These are phyloP conservation scores for Candida koratica DNA, from an alignment of 805 yeast genomes.

Conservation along the genomic window DNA sequence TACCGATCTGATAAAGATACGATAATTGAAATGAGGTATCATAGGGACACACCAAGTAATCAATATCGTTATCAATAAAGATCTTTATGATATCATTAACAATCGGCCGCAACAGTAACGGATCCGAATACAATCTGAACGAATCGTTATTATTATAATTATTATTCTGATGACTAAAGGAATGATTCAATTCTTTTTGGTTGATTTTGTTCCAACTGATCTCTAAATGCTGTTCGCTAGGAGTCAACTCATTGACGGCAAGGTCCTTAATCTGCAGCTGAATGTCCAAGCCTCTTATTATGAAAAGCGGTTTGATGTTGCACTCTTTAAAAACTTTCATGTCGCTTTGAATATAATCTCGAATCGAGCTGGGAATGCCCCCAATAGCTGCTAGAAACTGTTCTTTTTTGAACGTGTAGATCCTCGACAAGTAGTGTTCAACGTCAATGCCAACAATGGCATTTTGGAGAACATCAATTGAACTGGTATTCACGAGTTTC, in stretches of 20 bases:
- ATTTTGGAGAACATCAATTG: slow-evolving; percentile 61
- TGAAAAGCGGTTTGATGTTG: slow-evolving; percentile 73
- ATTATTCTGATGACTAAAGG: slow-evolving; percentile 17
- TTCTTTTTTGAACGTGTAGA: slow-evolving; percentile 61
- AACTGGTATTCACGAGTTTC: slow-evolving; percentile 53
- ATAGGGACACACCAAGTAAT: slow-evolving; percentile 78
- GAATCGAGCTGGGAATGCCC: slow-evolving; percentile 68
- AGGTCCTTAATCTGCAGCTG: slow-evolving; percentile 31
- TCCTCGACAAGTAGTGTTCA: slow-evolving; percentile 66
- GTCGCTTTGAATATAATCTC: slow-evolving; percentile 55
- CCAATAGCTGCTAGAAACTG: slow-evolving; percentile 73
- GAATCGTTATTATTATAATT: slow-evolving; percentile 33
- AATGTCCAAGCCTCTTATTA: slow-evolving; percentile 65
- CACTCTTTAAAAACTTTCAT: slow-evolving; percentile 55
- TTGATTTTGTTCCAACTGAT: slow-evolving; percentile 37
- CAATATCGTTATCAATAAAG: slow-evolving; percentile 53
- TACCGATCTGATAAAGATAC: slow-evolving; percentile 53
- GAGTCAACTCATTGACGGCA: slow-evolving; percentile 33
- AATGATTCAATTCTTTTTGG: slow-evolving; percentile 21
- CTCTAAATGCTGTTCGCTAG: slow-evolving; percentile 39
- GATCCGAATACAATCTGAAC: slow-evolving; percentile 51
- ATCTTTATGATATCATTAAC: slow-evolving; percentile 53
- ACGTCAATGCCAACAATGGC: slow-evolving; percentile 81
- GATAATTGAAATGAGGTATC: slow-evolving; percentile 76
- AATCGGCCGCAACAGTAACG: slow-evolving; percentile 48